Conservation (phyloP, 208 protist genomes). For the Wallacemonas sp. region DNA sequence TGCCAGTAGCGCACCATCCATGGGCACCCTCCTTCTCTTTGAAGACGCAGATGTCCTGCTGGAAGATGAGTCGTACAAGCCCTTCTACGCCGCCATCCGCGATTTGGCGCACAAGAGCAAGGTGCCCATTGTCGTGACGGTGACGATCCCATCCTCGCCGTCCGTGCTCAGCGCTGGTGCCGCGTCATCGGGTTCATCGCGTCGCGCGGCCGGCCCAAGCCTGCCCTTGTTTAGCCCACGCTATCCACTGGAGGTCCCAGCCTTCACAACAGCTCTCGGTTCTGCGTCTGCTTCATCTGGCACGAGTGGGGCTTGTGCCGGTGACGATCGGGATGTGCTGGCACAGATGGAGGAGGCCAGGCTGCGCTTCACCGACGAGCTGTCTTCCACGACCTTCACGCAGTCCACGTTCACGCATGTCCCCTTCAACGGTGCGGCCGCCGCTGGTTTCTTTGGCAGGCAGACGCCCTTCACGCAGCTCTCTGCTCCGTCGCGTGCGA, state of each 20-base stretch:
- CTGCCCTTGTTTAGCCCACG: conserved; percentile 8
- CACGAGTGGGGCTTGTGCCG: background rate
- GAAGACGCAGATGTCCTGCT: conserved; percentile 85
- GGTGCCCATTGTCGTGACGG: conserved; percentile 77
- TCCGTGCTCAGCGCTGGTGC: background rate
- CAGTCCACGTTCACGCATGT: conserved; percentile 26
- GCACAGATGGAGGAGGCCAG: background rate
- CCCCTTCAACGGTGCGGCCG: conserved; percentile 40
- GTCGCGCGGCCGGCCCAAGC: conserved; percentile 14
- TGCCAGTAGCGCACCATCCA: background rate
- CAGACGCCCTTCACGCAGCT: conserved; percentile 71
- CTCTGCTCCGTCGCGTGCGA: conserved; percentile 39
- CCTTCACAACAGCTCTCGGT: too few relatives aligned
- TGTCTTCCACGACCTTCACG: conserved; percentile 4
- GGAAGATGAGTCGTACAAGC: conserved; percentile 57
- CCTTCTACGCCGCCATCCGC: conserved; percentile 79
- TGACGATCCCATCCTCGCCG: conserved; percentile 35
- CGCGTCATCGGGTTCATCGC: background rate
- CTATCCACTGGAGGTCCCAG: background rate
- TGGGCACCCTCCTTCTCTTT: conserved; percentile 73
- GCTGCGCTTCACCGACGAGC: conserved; percentile 2
- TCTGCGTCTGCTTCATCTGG: too few relatives aligned
- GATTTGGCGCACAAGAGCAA: conserved; percentile 77
- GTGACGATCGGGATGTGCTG: background rate
- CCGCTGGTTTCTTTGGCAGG: conserved; percentile 64